These are phyloP conservation scores for Microbotryum intermedium DNA, from an alignment of 1,284 basidiomycete genomes.

Conservation along the genomic window DNA sequence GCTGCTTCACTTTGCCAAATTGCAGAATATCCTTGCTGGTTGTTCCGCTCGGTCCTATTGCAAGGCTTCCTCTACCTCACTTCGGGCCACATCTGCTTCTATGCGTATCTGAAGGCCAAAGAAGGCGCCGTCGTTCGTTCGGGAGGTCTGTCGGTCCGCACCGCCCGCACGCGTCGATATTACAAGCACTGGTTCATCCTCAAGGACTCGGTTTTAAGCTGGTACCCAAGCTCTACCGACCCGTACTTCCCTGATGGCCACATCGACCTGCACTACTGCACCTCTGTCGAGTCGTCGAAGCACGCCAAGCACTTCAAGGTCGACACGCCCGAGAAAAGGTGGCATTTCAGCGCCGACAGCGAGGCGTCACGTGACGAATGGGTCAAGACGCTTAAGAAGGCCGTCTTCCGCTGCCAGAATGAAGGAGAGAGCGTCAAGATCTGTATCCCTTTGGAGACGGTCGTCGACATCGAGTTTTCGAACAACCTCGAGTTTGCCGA, in stretches of 20 bases:
- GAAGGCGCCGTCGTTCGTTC: constrained; percentile 75
- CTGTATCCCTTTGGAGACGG: constrained; percentile 81
- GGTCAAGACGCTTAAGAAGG: constrained; percentile 81
- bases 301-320: constrained; percentile 37
- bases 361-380: constrained; percentile 47
- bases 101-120: constrained; percentile 82
- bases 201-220: constrained; percentile 84
- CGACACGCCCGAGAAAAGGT: constrained; percentile 35
- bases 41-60: constrained; percentile 50
- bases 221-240: constrained; percentile 90
- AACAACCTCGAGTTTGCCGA: constrained; percentile 77
- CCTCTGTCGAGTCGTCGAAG: constrained; percentile 66
- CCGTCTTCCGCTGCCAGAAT: constrained; percentile 88
- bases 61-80: constrained; percentile 97
- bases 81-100: constrained; percentile 85
- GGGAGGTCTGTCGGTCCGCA: constrained; percentile 39
- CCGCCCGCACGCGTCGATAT: constrained; percentile 66
- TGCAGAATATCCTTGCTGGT: constrained; percentile 50
- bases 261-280: constrained; percentile 82
- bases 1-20: too few species aligned
- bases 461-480: constrained; percentile 80
- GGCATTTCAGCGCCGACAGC: constrained; percentile 38
- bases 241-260: constrained; percentile 96
- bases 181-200: constrained; percentile 88
- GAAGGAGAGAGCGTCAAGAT: constrained; percentile 95